Evolutionary conservation across 768 basidiomycete genomes (phyloP).

Genomic region (Chlorophyllum brunneum): DNA sequence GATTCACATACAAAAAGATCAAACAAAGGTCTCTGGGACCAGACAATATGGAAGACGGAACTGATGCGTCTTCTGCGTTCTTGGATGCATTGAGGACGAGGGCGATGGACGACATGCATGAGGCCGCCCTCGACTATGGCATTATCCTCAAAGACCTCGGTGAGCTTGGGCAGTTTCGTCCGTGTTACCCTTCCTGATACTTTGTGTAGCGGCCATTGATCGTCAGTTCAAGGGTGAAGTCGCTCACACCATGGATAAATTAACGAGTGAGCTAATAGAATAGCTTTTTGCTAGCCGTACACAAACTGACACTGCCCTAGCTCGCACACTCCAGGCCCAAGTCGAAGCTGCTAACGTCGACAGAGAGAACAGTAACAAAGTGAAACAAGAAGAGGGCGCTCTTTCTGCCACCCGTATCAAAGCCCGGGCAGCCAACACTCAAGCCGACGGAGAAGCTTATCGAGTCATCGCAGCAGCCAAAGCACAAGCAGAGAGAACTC

Average conservation of each 20-base stretch:
- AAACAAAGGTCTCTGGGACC: constrained; percentile 80
- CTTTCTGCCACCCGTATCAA: constrained; percentile 76
- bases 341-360: constrained; percentile 88
- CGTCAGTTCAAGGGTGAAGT: constrained; percentile 89
- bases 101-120: constrained; percentile 85
- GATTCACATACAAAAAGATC: constrained; percentile 38
- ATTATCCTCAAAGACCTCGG: constrained; percentile 80
- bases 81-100: constrained; percentile 77
- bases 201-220: constrained; percentile 68
- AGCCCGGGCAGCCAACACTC: constrained; percentile 57
- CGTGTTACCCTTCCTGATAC: neutral
- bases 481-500: constrained; percentile 65
- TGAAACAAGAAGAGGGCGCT: constrained; percentile 81
- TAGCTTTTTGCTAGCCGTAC: too few species aligned
- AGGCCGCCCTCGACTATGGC: constrained; percentile 80
- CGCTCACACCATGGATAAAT: constrained; percentile 79
- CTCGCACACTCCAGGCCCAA: constrained; percentile 80
- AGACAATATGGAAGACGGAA: constrained; percentile 68
- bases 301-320: constrained; percentile 20
- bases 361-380: constrained; percentile 82
- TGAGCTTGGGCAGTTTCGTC: constrained; percentile 23
- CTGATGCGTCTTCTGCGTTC: constrained; percentile 70
- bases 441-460: constrained; percentile 77
- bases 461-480: constrained; percentile 68
- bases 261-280: constrained; percentile 40